phyloP scores from a whole-genome alignment of 495 filamentous ascomycete genomes.

The Neurospora tetrasperma region DNA sequence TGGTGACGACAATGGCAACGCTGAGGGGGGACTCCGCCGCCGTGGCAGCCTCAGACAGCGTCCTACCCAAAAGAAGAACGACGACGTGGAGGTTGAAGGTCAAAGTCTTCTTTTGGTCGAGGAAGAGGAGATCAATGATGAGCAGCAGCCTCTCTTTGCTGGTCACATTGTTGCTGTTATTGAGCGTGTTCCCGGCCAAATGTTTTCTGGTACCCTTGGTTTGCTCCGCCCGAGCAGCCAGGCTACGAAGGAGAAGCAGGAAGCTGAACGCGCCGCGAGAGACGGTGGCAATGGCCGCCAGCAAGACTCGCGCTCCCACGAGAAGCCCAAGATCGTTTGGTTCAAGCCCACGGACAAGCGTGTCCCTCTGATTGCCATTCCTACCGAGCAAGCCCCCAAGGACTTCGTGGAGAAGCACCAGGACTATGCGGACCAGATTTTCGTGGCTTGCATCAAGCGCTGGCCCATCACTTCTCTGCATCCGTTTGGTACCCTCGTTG shows the following conservation, averaged over 20 bases:
- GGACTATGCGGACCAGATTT: constrained; percentile 92
- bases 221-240: constrained; percentile 93
- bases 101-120: constrained; percentile 94
- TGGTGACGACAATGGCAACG: constrained; percentile 53
- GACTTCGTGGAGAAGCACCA: constrained; percentile 99
- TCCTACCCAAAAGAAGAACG: constrained; percentile 98
- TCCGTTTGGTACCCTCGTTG: constrained; percentile 93
- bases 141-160: constrained; percentile 93
- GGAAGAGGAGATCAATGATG: constrained; percentile 97
- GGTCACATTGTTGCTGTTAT: constrained; percentile 96
- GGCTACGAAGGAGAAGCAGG: constrained; percentile 98
- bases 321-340: constrained; percentile 99
- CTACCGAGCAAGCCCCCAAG: constrained; percentile 91
- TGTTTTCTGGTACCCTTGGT: constrained; percentile 96
- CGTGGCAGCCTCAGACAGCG: constrained; percentile 92
- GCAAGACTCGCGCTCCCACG: constrained; percentile 70
- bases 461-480: constrained; percentile 99
- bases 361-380: constrained; percentile 94
- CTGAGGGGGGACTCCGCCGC: constrained; percentile 75
- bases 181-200: constrained; percentile 92
- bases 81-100: constrained; percentile 97
- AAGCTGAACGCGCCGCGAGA: constrained; percentile 85
- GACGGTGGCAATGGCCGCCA: constrained; percentile 69
- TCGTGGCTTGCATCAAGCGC: constrained; percentile 96
- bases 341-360: constrained; percentile 99